phyloP scores from a whole-genome alignment of 805 yeast species.

The Teunomyces barrocoloradensis region DNA sequence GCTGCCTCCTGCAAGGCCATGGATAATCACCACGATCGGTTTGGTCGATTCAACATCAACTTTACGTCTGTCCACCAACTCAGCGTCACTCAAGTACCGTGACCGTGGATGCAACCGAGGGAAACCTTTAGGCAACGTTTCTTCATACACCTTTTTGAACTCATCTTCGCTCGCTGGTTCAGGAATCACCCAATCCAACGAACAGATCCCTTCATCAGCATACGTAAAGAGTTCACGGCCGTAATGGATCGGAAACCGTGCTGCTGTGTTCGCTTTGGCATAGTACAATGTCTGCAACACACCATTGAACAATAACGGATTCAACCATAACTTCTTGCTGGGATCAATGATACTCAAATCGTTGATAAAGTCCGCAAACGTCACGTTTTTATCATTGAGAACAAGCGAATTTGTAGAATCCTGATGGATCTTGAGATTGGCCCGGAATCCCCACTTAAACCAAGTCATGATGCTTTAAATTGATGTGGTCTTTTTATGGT shows the following conservation, averaged over 20 bases:
- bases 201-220: constrained; percentile 67
- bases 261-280: constrained; percentile 51
- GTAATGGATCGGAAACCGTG: constrained; percentile 57
- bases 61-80: constrained; percentile 28
- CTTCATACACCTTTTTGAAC: constrained; percentile 22
- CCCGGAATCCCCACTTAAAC: constrained; percentile 39
- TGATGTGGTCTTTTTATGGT: neutral
- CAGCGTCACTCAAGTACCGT: constrained; percentile 48
- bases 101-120: constrained; percentile 50
- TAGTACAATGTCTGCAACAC: constrained; percentile 75
- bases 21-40: constrained; percentile 66
- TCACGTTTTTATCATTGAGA: constrained; percentile 8
- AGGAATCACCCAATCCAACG: constrained; percentile 70
- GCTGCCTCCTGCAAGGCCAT: constrained; percentile 86
- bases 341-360: constrained; percentile 18
- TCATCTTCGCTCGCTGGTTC: constrained; percentile 19
- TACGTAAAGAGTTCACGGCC: constrained; percentile 64
- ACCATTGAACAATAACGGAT: constrained; percentile 69
- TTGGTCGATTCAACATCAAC: constrained; percentile 24
- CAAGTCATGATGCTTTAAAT: constrained; percentile 9
- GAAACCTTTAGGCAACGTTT: constrained; percentile 34
- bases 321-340: constrained; percentile 46
- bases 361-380: constrained; percentile 10
- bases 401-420: constrained; percentile 14
- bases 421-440: constrained; percentile 27